phyloP scores from a whole-genome alignment of 1,284 basidiomycete genomes.

The Boletellus sp. region DNA sequence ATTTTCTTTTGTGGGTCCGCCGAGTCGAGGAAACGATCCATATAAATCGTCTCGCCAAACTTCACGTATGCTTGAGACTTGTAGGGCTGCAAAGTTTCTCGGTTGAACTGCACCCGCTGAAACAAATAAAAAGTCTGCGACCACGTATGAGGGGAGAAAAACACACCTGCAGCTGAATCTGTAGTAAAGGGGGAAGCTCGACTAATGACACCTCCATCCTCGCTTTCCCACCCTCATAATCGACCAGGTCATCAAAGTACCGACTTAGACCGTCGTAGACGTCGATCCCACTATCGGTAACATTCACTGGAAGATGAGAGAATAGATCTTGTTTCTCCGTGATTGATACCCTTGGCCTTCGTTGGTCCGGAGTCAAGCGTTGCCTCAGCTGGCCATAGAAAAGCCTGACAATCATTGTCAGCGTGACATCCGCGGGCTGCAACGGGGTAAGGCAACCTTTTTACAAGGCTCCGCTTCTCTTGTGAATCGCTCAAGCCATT shows the following conservation, averaged over 20 bases:
- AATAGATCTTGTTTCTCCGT: conserved; percentile 90
- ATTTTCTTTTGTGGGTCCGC: conserved; percentile 69
- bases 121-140: neutral
- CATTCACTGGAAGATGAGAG: conserved; percentile 91
- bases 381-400: conserved; percentile 89
- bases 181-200: conserved; percentile 85
- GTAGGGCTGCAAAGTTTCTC: conserved; percentile 82
- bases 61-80: conserved; percentile 96
- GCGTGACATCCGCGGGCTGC: neutral
- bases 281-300: conserved; percentile 82
- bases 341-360: conserved; percentile 52
- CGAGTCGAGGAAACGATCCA: conserved; percentile 90
- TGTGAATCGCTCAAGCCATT: conserved; percentile 56
- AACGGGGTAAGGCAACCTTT: conserved; percentile 47
- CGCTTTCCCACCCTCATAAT: conserved; percentile 83
- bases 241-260: conserved; percentile 90
- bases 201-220: conserved; percentile 87
- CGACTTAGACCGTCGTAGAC: conserved; percentile 92
- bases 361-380: conserved; percentile 52
- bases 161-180: conserved; percentile 88
- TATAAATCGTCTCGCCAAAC: conserved; percentile 81
- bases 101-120: conserved; percentile 95
- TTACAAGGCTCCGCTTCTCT: conserved; percentile 70
- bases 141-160: conserved; percentile 12
- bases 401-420: conserved; percentile 46